Conservation (phyloP, 495 filamentous ascomycete species). For the Penicillium desertorum region DNA sequence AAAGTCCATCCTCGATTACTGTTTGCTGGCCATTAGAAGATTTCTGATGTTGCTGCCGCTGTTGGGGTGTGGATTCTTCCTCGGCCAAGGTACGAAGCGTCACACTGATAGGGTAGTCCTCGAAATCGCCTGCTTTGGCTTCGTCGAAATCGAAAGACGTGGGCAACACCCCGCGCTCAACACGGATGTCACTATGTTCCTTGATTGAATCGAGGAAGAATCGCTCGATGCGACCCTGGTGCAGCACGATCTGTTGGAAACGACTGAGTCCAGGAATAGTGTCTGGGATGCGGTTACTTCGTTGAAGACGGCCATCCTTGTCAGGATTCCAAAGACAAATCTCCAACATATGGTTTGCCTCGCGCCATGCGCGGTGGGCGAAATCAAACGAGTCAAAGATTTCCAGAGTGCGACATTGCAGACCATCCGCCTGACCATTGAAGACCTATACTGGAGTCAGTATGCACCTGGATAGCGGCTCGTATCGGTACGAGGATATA, state of each 20-base stretch:
- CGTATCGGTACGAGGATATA: conserved; percentile 19
- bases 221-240: conserved; percentile 57
- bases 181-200: conserved; percentile 35
- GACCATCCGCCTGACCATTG: conserved; percentile 61
- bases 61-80: conserved; percentile 40
- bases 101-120: conserved; percentile 54
- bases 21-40: conserved; percentile 3
- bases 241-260: conserved; percentile 53
- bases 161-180: conserved; percentile 50
- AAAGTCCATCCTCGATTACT: conserved; percentile 50
- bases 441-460: conserved; percentile 26
- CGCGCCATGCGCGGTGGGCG: conserved; percentile 57
- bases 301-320: conserved; percentile 47
- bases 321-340: conserved; percentile 44
- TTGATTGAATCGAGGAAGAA: conserved; percentile 54
- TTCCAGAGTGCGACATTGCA: conserved; percentile 58
- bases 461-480: not conserved
- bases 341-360: conserved; percentile 57
- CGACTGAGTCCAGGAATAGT: conserved; percentile 55
- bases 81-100: conserved; percentile 45
- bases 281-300: conserved; percentile 55
- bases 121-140: conserved; percentile 38
- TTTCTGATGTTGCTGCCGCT: conserved; percentile 13
- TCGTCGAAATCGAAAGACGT: conserved; percentile 45
- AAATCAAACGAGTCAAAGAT: conserved; percentile 66